Percentiles rank a stretch among this genome's conserved stretches.
These are phyloP conservation scores for Fusarium abutilonis DNA, from an alignment of 2,329 filamentous ascomycete genomes.

Conservation along the genomic window DNA sequence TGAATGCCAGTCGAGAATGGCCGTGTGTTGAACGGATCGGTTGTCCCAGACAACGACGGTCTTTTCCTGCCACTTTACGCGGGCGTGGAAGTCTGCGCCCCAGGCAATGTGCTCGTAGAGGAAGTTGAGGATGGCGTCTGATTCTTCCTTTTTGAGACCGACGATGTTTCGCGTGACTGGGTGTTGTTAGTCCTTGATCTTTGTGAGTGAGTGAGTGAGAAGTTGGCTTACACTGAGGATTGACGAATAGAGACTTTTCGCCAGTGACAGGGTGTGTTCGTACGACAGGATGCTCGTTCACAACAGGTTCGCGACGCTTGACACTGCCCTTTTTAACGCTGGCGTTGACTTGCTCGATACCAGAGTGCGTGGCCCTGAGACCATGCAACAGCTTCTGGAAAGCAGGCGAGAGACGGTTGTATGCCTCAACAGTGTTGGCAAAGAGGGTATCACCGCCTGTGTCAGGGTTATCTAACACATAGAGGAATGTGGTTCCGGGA, in stretches of 20 bases:
- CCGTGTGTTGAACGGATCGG: constrained; percentile 80
- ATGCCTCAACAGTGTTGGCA: constrained; percentile 80
- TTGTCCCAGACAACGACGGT: constrained; percentile 92
- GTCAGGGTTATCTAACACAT: constrained; percentile 82
- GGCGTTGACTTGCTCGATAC: constrained; percentile 79
- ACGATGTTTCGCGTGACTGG: constrained; percentile 82
- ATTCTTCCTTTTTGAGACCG: constrained; percentile 87
- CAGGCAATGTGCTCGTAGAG: constrained; percentile 65
- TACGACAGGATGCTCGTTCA: constrained; percentile 79
- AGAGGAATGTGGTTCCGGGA: constrained; percentile 89
- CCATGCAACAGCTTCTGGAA: constrained; percentile 85
- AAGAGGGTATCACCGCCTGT: constrained; percentile 89
- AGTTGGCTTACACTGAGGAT: constrained; percentile 75
- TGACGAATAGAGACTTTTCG: constrained; percentile 85
- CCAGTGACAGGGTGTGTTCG: constrained; percentile 84
- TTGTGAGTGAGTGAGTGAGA: accelerated
- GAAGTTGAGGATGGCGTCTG: constrained; percentile 77
- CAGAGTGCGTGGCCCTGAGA: constrained; percentile 82
- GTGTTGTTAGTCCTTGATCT: not conserved
- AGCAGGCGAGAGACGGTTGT: constrained; percentile 79
- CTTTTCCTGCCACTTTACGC: constrained; percentile 80
- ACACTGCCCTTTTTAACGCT: constrained; percentile 74
- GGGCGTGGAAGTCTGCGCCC: constrained; percentile 73
- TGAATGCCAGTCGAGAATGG: constrained; percentile 82
- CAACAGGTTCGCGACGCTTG: constrained; percentile 78